Evolutionary conservation across 352 stramenopile species (phyloP), one percentile per base, ranked within the genome.

Genomic region (Elongisporangium senticosum): DNA sequence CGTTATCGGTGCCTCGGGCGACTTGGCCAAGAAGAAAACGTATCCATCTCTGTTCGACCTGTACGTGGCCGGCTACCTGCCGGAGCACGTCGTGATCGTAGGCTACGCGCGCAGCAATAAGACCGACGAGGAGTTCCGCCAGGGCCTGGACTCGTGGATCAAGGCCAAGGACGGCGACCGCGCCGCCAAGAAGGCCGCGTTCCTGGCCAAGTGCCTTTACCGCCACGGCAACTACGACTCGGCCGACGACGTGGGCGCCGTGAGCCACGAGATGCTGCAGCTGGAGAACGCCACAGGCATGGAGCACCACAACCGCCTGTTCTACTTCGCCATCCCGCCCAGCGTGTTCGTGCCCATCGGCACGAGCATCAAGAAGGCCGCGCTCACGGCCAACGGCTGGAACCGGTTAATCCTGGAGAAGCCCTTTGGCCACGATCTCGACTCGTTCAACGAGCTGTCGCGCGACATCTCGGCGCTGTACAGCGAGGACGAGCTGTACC

Each of bases 331-430:
- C 51, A 97, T 99, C 56, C 96, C 96, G 22, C 96, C 96, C 13
- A 97, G 91, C 63, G 93, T 98, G 3, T 99, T 99, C 74, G 91
- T 95, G 39, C 87, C 95, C 26, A 96, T 96, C 21, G 93, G 82
- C 39, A 87, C 82, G 40, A 95, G 91, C 51, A 98, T 99, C 63
- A 97, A 97, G 71, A 81, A 87, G 64, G 76, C 80, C 33, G 90
- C 79, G 33, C 87, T 98, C 43, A 84, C 90, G n/a, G 72, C 71
- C 47, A 84, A 65, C 37, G 96, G 95, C 47, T 99, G 95, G 89
- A 98, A 96, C 56, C 81, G 96, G 21, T 83, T 99, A 21, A 97
- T 99, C 51, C 85, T 99, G 5, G 97, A 99, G 75, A 99, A 99
- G 72, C 96, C 97, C 0, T 99, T 99, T 71, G 97, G 97, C 52